A percentile compares a stretch with the other conserved stretches of the same genome.
Evolutionary conservation across 306 rosid species (phyloP).

Genomic region (Corylus americana): DNA sequence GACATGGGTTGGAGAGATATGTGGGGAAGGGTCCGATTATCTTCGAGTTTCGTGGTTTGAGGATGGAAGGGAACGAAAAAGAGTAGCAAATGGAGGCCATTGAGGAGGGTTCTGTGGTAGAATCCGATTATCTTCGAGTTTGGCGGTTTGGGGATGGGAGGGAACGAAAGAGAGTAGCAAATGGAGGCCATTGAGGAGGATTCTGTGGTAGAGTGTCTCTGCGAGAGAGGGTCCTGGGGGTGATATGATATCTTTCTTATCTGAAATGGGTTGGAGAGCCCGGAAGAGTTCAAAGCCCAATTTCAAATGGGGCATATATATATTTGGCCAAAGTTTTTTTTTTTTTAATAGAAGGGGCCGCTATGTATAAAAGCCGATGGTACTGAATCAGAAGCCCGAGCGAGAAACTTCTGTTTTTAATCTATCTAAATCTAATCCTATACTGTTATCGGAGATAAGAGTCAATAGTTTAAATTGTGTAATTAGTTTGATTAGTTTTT

Average conservation of each 20-base stretch:
- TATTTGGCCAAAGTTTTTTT: no score
- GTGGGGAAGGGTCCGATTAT: constrained; percentile 21
- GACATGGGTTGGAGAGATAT: constrained; percentile 11
- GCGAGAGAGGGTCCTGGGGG: neutral
- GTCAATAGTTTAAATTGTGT: no score
- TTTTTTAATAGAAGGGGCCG: neutral
- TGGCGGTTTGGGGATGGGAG: constrained; percentile 32
- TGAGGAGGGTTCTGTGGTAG: neutral
- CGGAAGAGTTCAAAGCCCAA: neutral
- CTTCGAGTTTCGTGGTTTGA: constrained; percentile 25
- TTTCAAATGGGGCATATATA: neutral
- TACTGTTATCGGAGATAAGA: no score
- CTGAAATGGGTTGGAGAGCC: neutral
- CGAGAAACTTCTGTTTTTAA: neutral
- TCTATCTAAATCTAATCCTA: no score
- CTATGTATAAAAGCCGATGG: neutral
- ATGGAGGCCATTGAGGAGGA: constrained; percentile 50
- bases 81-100: constrained; percentile 60
- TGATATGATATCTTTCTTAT: neutral
- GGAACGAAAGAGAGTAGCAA: constrained; percentile 38
- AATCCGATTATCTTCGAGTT: neutral
- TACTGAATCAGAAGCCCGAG: constrained; percentile 20
- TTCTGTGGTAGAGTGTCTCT: neutral
- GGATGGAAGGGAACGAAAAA: constrained; percentile 34
- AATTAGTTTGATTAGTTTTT: no score